phyloP scores from a whole-genome alignment of 2,329 filamentous ascomycete species.

The Xylaria polymorpha region DNA sequence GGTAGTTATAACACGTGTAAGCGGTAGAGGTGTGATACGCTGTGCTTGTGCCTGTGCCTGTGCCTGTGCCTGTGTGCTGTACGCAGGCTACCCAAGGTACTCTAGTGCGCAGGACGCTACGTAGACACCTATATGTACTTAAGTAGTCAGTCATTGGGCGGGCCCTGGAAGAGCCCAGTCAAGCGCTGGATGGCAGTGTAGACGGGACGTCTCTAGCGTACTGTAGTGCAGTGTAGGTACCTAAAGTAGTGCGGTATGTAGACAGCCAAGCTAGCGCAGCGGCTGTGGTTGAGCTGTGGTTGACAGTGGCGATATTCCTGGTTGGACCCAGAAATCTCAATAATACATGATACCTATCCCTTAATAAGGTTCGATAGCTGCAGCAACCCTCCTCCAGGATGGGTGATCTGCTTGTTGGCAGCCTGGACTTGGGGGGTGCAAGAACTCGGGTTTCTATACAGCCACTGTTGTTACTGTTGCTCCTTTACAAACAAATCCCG shows the following conservation, averaged over 20 bases:
- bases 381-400: background rate
- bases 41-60: background rate
- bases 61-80: background rate
- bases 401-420: conserved; percentile 9
- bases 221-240: background rate
- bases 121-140: background rate
- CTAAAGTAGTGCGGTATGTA: background rate
- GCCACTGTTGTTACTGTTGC: background rate
- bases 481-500: background rate
- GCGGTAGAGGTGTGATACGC: conserved; percentile 3
- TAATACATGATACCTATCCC: conserved; percentile 14
- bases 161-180: conserved; percentile 5
- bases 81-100: background rate
- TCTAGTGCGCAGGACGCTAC: background rate
- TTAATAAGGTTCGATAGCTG: conserved; percentile 6
- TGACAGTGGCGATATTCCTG: conserved; percentile 19
- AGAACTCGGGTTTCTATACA: background rate
- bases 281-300: conserved; percentile 10
- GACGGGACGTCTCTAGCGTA: conserved; percentile 5
- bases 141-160: conserved; percentile 27
- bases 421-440: background rate
- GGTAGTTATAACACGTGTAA: conserved; percentile 13
- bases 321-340: conserved; percentile 22
- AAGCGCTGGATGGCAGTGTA: background rate
- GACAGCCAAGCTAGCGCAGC: background rate